Conservation (phyloP, 1,139 yeast genomes). For the Maudiozyma humilis region DNA sequence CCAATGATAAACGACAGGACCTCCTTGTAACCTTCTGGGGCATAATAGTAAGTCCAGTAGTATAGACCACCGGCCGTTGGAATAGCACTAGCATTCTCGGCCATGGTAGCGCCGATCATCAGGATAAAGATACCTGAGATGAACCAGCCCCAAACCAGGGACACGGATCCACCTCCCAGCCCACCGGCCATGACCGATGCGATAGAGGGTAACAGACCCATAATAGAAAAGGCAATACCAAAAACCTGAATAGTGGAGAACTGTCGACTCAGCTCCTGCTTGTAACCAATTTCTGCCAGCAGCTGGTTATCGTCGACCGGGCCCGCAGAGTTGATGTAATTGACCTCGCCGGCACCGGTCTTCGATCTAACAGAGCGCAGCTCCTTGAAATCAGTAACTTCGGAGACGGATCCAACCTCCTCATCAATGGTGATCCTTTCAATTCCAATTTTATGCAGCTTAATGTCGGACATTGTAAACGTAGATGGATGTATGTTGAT, state of each 20-base stretch:
- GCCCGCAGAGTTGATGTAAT: slow-evolving; percentile 18
- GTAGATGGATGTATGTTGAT: not conserved
- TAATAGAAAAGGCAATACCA: slow-evolving; percentile 44
- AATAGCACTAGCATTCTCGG: slow-evolving; percentile 58
- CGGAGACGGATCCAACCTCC: not conserved
- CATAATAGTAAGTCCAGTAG: slow-evolving; percentile 50
- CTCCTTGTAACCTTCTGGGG: slow-evolving; percentile 41
- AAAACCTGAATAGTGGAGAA: slow-evolving; percentile 43
- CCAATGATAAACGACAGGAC: slow-evolving; percentile 51
- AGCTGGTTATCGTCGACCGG: slow-evolving; percentile 38
- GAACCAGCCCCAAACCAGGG: slow-evolving; percentile 69
- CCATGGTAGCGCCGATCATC: slow-evolving; percentile 53
- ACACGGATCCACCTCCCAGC: slow-evolving; percentile 46
- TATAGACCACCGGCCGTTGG: slow-evolving; percentile 70
- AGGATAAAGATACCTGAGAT: slow-evolving; percentile 50
- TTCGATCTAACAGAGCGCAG: slow-evolving; percentile 11
- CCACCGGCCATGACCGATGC: slow-evolving; percentile 35
- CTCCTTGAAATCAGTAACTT: not conserved
- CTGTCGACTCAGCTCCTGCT: slow-evolving; percentile 42
- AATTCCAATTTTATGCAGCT: not conserved
- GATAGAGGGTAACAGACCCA: slow-evolving; percentile 46
- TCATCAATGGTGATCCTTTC: slow-evolving; percentile 3
- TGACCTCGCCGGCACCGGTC: slow-evolving; percentile 23
- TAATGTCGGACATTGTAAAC: not conserved
- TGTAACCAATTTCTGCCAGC: slow-evolving; percentile 47